Evolutionary conservation across 345 rosid genomes (phyloP), one percentile per base, ranked within the genome.

Genomic region (Populus nigra): DNA sequence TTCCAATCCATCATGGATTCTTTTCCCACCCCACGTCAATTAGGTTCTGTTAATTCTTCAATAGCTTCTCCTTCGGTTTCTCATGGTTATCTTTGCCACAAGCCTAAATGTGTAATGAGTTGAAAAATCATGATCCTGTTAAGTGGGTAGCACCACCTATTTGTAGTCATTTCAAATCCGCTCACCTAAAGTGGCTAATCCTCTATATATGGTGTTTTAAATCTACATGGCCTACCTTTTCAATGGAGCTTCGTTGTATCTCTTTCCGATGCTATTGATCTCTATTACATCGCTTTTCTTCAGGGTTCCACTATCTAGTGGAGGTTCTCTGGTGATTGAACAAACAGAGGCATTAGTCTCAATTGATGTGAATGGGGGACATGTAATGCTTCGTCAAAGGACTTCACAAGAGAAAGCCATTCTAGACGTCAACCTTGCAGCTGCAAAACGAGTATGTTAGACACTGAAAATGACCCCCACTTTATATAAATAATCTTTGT

Each of bases 271-370:
- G 50, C n/a, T 69, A n/a, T 73, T 23, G n/a, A 41, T 62, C 5
- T 23, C 73, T 82, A 73, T 59, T 61, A 16, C 57, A 73, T 77
- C 33, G 73, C 57, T 75, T 76, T n/a, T 55, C 62, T 81, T 63
- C 87, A 95, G 99, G 89, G 98, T 95, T 81, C 86, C 90, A 73
- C 93, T 95, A 71, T 88, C 90, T 39, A 90, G 85, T 77, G 99
- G 99, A 80, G 99, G 98, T 77, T 93, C 98, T 79, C 78, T 95
- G 84, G 96, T 95, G 83, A 95, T 95, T 84, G 99, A 95, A 87
- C 98, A 93, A 86, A 95, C 99, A 0, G 99, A 95, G 89, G 99
- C 99, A 53, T 88, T 95, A 74, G 99, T 95, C 81, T 92, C 99
- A 49, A 88, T 95, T 86, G 99, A 95, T 85, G 99, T 95, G 76